Percentiles rank a stretch among this genome's conserved stretches.
These are phyloP conservation scores for Hericium rajendrae DNA, from an alignment of 768 basidiomycete species.

Conservation along the genomic window DNA sequence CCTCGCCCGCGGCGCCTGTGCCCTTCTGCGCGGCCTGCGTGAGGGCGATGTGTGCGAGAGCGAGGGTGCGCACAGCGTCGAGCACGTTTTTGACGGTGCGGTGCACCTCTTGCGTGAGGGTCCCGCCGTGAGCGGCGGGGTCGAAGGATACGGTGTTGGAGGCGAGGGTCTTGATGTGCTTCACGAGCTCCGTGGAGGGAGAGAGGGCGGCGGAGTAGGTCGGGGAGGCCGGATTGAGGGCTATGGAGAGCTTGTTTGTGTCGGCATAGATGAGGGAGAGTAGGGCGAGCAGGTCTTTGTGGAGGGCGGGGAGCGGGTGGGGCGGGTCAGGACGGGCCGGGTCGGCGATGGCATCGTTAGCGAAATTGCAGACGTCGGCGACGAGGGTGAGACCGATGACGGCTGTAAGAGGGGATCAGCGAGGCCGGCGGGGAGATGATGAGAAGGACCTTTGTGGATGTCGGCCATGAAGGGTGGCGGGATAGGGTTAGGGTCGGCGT, in stretches of 20 bases:
- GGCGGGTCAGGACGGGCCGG: slow-evolving; percentile 11
- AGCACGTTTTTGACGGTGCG: slow-evolving; percentile 7
- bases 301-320: slow-evolving; percentile 30
- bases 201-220: slow-evolving; percentile 26
- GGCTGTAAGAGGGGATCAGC: slow-evolving; percentile 22
- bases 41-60: slow-evolving; percentile 6
- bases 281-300: slow-evolving; percentile 47
- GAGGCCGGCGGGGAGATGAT: slow-evolving; percentile 22
- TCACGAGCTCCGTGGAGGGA: slow-evolving; percentile 8
- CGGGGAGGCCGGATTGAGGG: slow-evolving; percentile 42
- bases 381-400: slow-evolving; percentile 7
- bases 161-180: slow-evolving; percentile 8
- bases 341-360: slow-evolving; percentile 15
- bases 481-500: not conserved
- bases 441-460: not conserved
- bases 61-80: slow-evolving; percentile 10
- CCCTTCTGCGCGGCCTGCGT: not conserved
- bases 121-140: slow-evolving; percentile 9
- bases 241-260: slow-evolving; percentile 53
- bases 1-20: slow-evolving; percentile 22
- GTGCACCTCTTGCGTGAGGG: slow-evolving; percentile 15
- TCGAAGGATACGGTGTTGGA: slow-evolving; percentile 10
- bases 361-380: slow-evolving; percentile 20
- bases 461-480: not conserved
- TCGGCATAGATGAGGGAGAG: slow-evolving; percentile 47